phyloP scores from a whole-genome alignment of 192 early-diverging fungal genomes.

The Gaertneriomyces semiglobifer region DNA sequence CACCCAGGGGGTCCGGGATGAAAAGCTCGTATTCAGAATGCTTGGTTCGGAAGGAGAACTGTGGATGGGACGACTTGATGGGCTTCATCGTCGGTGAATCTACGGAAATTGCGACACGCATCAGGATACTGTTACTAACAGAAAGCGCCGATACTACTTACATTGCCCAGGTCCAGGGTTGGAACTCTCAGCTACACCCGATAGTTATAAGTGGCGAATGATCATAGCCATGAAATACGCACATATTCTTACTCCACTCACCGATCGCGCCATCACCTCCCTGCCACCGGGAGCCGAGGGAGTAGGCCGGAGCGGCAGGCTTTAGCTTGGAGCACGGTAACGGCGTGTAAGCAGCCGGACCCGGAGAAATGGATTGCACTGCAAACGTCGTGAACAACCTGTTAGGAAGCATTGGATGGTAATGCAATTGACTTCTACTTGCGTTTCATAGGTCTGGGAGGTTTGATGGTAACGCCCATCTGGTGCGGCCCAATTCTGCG shows the following conservation, averaged over 20 bases:
- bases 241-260: too few species aligned
- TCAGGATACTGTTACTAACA: too few species aligned
- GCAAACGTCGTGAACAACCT: neutral
- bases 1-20: conserved; percentile 47
- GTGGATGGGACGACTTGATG: conserved; percentile 43
- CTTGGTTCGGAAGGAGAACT: conserved; percentile 55
- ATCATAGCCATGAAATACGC: too few species aligned
- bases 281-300: conserved; percentile 44
- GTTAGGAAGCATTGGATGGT: too few species aligned
- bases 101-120: conserved; percentile 6
- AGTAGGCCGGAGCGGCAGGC: conserved; percentile 50
- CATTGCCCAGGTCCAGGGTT: conserved; percentile 53
- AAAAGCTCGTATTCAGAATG: conserved; percentile 60
- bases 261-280: neutral
- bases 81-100: conserved; percentile 48
- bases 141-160: conserved; percentile 11
- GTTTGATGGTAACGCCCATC: conserved; percentile 53
- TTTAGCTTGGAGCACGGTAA: conserved; percentile 52
- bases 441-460: conserved; percentile 50
- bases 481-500: conserved; percentile 49
- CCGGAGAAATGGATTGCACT: conserved; percentile 56
- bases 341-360: conserved; percentile 52
- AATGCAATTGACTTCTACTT: neutral
- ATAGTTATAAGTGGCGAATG: too few species aligned
- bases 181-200: too few species aligned